These are phyloP conservation scores for Globisporangium perplexum DNA, from an alignment of 352 stramenopile species.

Conservation along the genomic window DNA sequence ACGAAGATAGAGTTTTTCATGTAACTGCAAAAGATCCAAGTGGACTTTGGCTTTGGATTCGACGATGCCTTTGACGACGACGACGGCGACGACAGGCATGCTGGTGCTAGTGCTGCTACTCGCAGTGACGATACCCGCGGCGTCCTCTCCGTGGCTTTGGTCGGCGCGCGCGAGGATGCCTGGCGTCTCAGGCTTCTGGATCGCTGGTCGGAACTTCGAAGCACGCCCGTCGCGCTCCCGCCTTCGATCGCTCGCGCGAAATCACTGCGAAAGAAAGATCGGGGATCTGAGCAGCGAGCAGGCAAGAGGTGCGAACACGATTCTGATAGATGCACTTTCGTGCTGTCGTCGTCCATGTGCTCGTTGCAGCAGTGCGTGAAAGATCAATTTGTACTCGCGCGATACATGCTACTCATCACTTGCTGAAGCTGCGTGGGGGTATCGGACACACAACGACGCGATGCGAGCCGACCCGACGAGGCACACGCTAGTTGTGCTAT, in stretches of 20 bases:
- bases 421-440: neutral
- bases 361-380: too few relatives aligned
- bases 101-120: neutral
- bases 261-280: neutral
- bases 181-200: constrained; percentile 1
- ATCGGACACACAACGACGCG: constrained; percentile 4
- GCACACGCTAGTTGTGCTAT: too few relatives aligned
- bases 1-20: too few relatives aligned
- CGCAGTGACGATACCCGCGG: neutral
- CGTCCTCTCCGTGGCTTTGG: neutral
- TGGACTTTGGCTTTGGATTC: too few relatives aligned
- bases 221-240: neutral
- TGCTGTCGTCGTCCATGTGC: neutral
- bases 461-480: constrained; percentile 9
- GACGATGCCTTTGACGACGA: too few relatives aligned
- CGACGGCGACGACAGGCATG: neutral
- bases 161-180: neutral
- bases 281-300: too few relatives aligned
- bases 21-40: constrained; percentile 6
- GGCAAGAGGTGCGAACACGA: too few relatives aligned
- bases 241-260: neutral
- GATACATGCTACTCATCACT: too few relatives aligned
- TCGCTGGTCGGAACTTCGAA: neutral
- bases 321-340: neutral
- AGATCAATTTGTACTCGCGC: neutral